These are phyloP conservation scores for Monascus purpureus DNA, from an alignment of 495 filamentous ascomycete species.

Conservation along the genomic window DNA sequence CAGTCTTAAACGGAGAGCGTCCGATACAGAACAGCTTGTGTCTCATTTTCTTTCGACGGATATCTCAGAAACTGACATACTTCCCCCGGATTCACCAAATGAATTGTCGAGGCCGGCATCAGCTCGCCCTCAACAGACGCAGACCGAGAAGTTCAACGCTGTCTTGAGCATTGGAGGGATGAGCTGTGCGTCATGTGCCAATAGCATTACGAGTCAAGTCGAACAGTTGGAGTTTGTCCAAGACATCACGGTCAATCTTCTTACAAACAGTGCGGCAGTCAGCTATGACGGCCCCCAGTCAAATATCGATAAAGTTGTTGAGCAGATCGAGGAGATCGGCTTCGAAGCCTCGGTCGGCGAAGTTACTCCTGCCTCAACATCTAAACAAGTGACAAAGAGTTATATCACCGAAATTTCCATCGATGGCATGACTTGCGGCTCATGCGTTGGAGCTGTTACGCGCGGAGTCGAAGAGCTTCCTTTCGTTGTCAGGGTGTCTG, in stretches of 20 bases:
- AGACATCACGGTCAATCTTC: slow-evolving; percentile 41
- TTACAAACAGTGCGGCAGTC: slow-evolving; percentile 43
- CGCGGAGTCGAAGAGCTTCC: slow-evolving; percentile 44
- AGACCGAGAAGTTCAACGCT: slow-evolving; percentile 21
- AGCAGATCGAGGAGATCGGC: slow-evolving; percentile 39
- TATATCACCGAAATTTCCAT: slow-evolving; percentile 53
- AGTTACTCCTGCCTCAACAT: slow-evolving; percentile 13
- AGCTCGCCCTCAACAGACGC: not conserved
- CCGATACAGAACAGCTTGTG: slow-evolving; percentile 1
- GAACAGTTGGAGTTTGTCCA: slow-evolving; percentile 35
- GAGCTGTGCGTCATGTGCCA: slow-evolving; percentile 51
- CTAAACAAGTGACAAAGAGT: not conserved
- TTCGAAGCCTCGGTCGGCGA: slow-evolving; percentile 40
- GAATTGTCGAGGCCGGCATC: not conserved
- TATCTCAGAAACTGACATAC: slow-evolving; percentile 1
- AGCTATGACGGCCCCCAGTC: slow-evolving; percentile 26
- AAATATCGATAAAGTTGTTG: slow-evolving; percentile 28
- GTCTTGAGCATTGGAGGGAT: slow-evolving; percentile 44
- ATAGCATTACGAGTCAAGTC: slow-evolving; percentile 37
- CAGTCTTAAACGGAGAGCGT: not conserved
- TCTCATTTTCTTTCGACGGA: slow-evolving; percentile 1
- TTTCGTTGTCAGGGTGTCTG: slow-evolving; percentile 47
- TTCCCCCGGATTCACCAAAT: not conserved
- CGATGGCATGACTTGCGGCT: slow-evolving; percentile 72
- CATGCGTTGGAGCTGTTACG: slow-evolving; percentile 55